phyloP scores from a whole-genome alignment of 768 basidiomycete genomes.

The Mycena rosella region DNA sequence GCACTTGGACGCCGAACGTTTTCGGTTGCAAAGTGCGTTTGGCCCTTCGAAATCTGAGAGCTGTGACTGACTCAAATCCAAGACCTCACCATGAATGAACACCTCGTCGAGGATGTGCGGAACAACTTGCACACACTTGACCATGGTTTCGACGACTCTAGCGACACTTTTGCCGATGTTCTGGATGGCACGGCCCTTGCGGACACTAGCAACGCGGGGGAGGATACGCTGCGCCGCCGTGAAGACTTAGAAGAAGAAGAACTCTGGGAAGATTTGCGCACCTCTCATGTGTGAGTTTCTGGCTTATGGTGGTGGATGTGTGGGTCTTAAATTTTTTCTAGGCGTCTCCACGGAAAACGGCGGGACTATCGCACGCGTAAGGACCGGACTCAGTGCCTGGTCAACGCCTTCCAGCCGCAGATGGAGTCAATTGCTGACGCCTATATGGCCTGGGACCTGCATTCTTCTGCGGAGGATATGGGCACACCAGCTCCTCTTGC shows the following conservation, averaged over 20 bases:
- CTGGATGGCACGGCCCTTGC: background rate
- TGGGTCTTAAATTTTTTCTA: background rate
- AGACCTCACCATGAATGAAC: background rate
- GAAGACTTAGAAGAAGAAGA: constrained; percentile 7
- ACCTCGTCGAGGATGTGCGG: background rate
- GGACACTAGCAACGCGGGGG: constrained; percentile 20
- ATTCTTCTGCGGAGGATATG: background rate
- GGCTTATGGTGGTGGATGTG: no score
- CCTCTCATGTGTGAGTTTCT: constrained; percentile 4
- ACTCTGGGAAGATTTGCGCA: background rate
- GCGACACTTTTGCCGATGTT: background rate
- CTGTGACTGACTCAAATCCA: background rate
- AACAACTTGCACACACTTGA: background rate
- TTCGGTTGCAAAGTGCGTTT: background rate
- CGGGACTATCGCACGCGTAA: constrained; percentile 6
- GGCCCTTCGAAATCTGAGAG: background rate
- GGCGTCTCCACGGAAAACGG: background rate
- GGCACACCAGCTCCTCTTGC: background rate
- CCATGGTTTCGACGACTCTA: background rate
- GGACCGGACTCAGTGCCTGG: background rate
- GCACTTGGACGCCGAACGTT: background rate
- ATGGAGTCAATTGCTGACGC: constrained; percentile 3
- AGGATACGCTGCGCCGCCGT: background rate
- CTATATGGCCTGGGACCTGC: constrained; percentile 3
- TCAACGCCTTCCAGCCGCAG: constrained; percentile 1